Conservation (phyloP, 148 eudicot genomes). For the Amaranthus palmeri region DNA sequence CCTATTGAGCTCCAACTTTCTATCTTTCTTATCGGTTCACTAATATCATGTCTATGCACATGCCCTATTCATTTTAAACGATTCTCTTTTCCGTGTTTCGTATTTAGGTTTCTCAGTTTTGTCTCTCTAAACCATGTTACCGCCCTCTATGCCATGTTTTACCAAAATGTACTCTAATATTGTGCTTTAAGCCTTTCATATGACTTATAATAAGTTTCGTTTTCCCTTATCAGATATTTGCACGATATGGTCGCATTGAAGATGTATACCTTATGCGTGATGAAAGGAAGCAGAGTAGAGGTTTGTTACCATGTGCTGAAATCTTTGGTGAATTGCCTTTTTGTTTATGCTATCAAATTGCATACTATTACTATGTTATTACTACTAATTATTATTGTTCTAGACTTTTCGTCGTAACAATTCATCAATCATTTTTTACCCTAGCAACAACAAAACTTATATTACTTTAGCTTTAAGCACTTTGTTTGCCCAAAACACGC, state of each 20-base stretch:
- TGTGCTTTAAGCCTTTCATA: not conserved
- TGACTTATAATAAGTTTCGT: not conserved
- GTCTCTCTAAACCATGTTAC: not conserved
- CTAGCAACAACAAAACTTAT: too few species aligned
- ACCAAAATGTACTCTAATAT: not conserved
- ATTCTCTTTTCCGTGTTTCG: not conserved
- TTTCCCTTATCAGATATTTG: slow-evolving; percentile 58
- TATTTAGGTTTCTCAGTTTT: not conserved
- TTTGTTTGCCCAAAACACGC: too few species aligned
- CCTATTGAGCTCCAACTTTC: too few species aligned
- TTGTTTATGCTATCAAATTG: not conserved
- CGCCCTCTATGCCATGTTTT: not conserved
- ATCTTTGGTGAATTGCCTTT: not conserved
- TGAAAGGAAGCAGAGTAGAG: slow-evolving; percentile 91
- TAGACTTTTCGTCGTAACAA: not conserved
- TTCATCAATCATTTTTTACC: not conserved
- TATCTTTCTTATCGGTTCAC: too few species aligned
- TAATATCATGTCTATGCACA: too few species aligned
- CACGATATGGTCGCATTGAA: slow-evolving; percentile 80
- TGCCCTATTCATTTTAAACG: too few species aligned
- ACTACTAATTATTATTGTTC: not conserved
- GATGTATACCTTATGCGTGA: slow-evolving; percentile 99
- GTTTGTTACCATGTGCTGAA: slow-evolving; percentile 33
- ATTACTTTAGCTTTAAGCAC: too few species aligned
- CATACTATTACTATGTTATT: not conserved